A percentile compares a stretch with the other conserved stretches of the same genome.
These are phyloP conservation scores for Rosa hybrid DNA, from an alignment of 331 rosid genomes.

Conservation along the genomic window DNA sequence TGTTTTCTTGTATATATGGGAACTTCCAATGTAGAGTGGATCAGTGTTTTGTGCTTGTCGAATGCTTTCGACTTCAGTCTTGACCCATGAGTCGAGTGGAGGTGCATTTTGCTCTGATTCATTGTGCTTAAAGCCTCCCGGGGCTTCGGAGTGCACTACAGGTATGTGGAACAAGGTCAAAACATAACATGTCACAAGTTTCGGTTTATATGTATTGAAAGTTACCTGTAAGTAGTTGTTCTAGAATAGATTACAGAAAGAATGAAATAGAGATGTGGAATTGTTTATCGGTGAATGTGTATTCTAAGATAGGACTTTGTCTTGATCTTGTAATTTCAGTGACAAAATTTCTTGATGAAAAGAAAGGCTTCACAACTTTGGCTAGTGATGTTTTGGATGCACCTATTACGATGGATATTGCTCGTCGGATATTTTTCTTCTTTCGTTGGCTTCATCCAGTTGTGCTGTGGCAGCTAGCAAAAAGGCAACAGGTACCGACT, in stretches of 20 bases:
- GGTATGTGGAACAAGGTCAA: constrained; percentile 40
- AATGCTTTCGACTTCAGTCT: background rate
- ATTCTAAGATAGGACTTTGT: constrained; percentile 54
- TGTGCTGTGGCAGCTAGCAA: constrained; percentile 90
- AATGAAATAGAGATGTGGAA: background rate
- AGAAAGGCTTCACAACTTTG: constrained; percentile 77
- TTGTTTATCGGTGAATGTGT: constrained; percentile 26
- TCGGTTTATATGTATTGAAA: background rate
- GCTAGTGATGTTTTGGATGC: constrained; percentile 89
- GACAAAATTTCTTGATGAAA: constrained; percentile 75
- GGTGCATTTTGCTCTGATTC: constrained; percentile 57
- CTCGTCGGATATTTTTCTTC: background rate
- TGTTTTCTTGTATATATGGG: background rate
- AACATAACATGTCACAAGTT: constrained; percentile 12
- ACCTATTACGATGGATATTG: constrained; percentile 82
- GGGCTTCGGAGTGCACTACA: constrained; percentile 50
- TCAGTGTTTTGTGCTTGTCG: constrained; percentile 27
- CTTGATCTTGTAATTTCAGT: constrained; percentile 85
- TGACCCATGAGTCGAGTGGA: constrained; percentile 48
- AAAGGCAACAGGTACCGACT: constrained; percentile 70
- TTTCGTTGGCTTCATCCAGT: constrained; percentile 55
- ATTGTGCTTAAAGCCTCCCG: constrained; percentile 54
- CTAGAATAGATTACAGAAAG: no score
- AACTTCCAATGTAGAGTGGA: constrained; percentile 44
- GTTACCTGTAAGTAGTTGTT: background rate